Percentiles rank a stretch among this genome's conserved stretches.
These are phyloP conservation scores for Kickxella alabastrina DNA, from an alignment of 192 early-diverging fungal species.

Conservation along the genomic window DNA sequence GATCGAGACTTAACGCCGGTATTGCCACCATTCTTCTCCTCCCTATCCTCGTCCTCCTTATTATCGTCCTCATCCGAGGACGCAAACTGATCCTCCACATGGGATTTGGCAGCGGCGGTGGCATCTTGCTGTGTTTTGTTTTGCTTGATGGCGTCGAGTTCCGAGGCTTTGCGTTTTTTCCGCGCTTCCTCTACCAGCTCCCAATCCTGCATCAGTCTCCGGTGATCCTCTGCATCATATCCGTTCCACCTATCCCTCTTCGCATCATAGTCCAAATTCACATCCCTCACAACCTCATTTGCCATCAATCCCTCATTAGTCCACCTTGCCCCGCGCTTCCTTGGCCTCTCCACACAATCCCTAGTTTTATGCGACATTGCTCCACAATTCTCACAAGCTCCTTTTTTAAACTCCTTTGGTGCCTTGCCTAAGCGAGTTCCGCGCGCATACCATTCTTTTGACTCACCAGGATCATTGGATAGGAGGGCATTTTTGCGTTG, in stretches of 20 bases:
- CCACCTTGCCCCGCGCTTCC: constrained; percentile 87
- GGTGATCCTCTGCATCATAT: constrained; percentile 86
- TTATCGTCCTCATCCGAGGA: constrained; percentile 68
- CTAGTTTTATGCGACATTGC: constrained; percentile 91
- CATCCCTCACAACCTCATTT: constrained; percentile 77
- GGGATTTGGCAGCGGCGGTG: no score
- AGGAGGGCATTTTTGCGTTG: constrained; percentile 52
- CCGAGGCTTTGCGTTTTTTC: constrained; percentile 69
- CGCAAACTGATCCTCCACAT: constrained; percentile 25
- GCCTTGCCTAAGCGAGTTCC: constrained; percentile 59
- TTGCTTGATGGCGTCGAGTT: constrained; percentile 51
- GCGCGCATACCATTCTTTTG: constrained; percentile 29
- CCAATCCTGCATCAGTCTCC: constrained; percentile 69
- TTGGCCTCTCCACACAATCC: constrained; percentile 90
- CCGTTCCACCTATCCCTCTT: constrained; percentile 99
- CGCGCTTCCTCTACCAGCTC: constrained; percentile 83
- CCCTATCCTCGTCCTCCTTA: constrained; percentile 84
- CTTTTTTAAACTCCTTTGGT: constrained; percentile 88
- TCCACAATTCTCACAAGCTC: constrained; percentile 97
- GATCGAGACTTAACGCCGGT: constrained; percentile 86
- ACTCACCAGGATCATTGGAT: background rate
- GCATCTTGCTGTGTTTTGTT: background rate
- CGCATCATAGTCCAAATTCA: constrained; percentile 84
- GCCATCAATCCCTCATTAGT: constrained; percentile 74
- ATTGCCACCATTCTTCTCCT: constrained; percentile 80